phyloP scores from a whole-genome alignment of 2,329 filamentous ascomycete species.

The Tricladium varicosporioides region DNA sequence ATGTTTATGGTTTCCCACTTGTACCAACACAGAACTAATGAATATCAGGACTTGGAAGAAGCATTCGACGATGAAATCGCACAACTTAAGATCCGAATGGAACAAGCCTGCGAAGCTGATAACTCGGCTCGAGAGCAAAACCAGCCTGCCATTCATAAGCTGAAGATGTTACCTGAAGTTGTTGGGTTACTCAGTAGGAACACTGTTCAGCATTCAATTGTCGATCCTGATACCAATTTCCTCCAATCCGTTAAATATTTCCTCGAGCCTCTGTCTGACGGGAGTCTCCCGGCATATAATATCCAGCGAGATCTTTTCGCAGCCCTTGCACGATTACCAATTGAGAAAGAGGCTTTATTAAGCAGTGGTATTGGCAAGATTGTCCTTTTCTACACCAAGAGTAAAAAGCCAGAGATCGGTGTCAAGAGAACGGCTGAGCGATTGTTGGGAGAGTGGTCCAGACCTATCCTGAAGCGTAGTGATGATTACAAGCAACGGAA shows the following conservation, averaged over 20 bases:
- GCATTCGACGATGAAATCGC: constrained; percentile 89
- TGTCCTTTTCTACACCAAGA: constrained; percentile 94
- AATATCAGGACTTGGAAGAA: constrained; percentile 75
- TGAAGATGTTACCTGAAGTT: constrained; percentile 90
- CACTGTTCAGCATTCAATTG: constrained; percentile 76
- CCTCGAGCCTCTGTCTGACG: constrained; percentile 91
- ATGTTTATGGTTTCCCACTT: constrained; percentile 42
- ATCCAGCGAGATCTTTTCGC: constrained; percentile 94
- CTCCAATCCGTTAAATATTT: constrained; percentile 95
- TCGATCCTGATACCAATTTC: constrained; percentile 94
- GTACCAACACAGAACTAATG: constrained; percentile 18
- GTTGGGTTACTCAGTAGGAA: constrained; percentile 86
- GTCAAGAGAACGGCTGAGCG: constrained; percentile 95
- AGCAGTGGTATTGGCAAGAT: constrained; percentile 96
- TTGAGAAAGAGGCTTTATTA: constrained; percentile 85
- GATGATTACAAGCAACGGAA: constrained; percentile 90
- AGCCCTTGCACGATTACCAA: constrained; percentile 74
- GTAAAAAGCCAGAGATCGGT: constrained; percentile 78
- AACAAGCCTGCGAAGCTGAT: constrained; percentile 82
- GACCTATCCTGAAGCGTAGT: constrained; percentile 88
- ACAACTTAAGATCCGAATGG: constrained; percentile 85
- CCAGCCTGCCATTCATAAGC: constrained; percentile 84
- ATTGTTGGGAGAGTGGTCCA: constrained; percentile 91
- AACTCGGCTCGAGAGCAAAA: constrained; percentile 76
- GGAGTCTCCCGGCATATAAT: constrained; percentile 91